Evolutionary conservation across 1,139 yeast genomes (phyloP), one percentile per base, ranked within the genome.

Genomic region (Pichia sorboxylosa): DNA sequence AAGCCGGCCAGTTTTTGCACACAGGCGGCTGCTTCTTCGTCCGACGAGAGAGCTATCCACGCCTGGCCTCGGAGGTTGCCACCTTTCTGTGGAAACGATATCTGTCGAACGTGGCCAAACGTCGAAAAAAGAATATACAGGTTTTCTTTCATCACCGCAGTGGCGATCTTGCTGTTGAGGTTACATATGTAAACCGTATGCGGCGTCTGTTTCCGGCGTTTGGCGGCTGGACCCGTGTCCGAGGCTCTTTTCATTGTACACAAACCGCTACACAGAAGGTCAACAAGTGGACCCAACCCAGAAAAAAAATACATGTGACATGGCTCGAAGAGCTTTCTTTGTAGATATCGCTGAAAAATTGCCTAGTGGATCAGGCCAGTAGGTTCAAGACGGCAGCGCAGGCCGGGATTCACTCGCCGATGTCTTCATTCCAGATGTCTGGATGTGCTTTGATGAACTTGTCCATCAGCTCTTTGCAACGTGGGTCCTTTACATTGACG

Each of bases 351-450:
- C n/a, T n/a, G n/a, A n/a, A n/a, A n/a, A n/a, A n/a, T n/a, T n/a
- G n/a, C n/a, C n/a, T n/a, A n/a, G n/a, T n/a, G n/a, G n/a, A n/a
- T n/a, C n/a, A n/a, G n/a, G n/a, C n/a, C n/a, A n/a, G 30, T 13
- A 15, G 17, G 24, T 20, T 7, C 10, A 10, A 6, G 9, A 17
- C n/a, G 6, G 11, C 13, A 14, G 21, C 13, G 5, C 17, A n/a
- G n/a, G n/a, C n/a, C n/a, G 28, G 15, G 16, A 11, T 16, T 27
- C 37, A 40, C 29, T 42, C 74, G 8, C 95, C 96, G 48, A 85
- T 85, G 53, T 85, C 96, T 57, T 85, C 96, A 52, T 66, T 66
- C 96, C 96, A 85, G 40, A 75, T 81, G 31, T 66, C 63, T 6
- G 95, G 94, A 41, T 77, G 70, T 47, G 81, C 84, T 35, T 61